phyloP scores from a whole-genome alignment of 164 flowering plant genomes.

The Macadamia tetraphylla region DNA sequence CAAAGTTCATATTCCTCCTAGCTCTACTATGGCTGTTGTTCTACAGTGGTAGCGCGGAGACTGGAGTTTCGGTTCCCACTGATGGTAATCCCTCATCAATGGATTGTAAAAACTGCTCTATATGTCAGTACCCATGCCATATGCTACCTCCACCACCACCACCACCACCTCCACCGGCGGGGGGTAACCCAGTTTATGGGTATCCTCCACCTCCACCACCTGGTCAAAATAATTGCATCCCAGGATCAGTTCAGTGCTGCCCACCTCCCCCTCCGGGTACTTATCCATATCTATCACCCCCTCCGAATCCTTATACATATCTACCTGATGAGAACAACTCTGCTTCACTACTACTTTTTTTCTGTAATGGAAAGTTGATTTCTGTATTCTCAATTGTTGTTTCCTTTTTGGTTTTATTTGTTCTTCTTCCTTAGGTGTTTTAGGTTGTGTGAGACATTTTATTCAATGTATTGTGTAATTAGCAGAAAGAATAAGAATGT shows the following conservation, averaged over 20 bases:
- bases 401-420: neutral
- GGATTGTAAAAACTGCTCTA: constrained; percentile 12
- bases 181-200: no score
- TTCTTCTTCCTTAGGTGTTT: neutral
- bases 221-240: constrained; percentile 16
- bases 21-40: constrained; percentile 2
- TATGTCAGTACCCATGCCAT: constrained; percentile 27
- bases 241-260: constrained; percentile 19
- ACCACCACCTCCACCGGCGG: no score
- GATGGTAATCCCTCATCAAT: constrained; percentile 3
- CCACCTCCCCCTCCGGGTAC: constrained; percentile 19
- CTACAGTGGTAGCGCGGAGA: constrained; percentile 3
- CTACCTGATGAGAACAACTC: constrained; percentile 10
- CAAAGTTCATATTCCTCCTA: neutral
- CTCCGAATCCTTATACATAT: neutral
- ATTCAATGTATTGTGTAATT: no score
- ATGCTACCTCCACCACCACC: constrained; percentile 16
- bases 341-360: constrained; percentile 3
- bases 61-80: neutral
- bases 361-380: neutral
- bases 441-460: no score
- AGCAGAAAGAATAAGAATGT: no score
- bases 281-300: constrained; percentile 6
- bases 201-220: neutral
- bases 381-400: neutral